Percentiles rank a stretch among this genome's conserved stretches.
These are phyloP conservation scores for Bretschneidera sinensis DNA, from an alignment of 345 rosid genomes.

Conservation along the genomic window DNA sequence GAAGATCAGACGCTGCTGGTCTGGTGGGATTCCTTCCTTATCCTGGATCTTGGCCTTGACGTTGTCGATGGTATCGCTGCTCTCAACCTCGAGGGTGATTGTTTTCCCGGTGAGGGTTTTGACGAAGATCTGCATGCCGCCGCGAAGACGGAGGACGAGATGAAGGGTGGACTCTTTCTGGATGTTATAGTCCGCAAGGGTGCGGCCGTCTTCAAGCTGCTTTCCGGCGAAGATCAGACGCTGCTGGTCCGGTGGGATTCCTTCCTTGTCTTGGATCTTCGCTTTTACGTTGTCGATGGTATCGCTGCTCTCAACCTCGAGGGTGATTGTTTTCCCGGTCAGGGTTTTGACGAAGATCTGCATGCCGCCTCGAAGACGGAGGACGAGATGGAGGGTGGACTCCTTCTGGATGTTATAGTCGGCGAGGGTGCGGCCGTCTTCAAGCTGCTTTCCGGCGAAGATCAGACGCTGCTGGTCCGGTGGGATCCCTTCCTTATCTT, in stretches of 20 bases:
- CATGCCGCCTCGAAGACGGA: slow-evolving; percentile 39
- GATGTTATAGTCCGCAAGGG: slow-evolving; percentile 41
- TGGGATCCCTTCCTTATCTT: slow-evolving; percentile 33
- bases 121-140: slow-evolving; percentile 44
- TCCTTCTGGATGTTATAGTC: slow-evolving; percentile 39
- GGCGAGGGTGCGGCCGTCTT: slow-evolving; percentile 26
- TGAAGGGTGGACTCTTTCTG: slow-evolving; percentile 40
- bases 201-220: slow-evolving; percentile 38
- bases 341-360: slow-evolving; percentile 42
- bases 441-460: slow-evolving; percentile 28
- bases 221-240: slow-evolving; percentile 41
- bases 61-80: slow-evolving; percentile 41
- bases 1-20: slow-evolving; percentile 42
- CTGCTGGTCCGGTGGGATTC: slow-evolving; percentile 45
- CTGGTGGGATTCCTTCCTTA: slow-evolving; percentile 42
- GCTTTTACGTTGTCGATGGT: slow-evolving; percentile 43
- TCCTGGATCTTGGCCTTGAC: slow-evolving; percentile 44
- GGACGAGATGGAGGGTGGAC: slow-evolving; percentile 22
- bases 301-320: slow-evolving; percentile 39
- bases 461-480: slow-evolving; percentile 35
- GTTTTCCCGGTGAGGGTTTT: slow-evolving; percentile 42
- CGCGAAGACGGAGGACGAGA: slow-evolving; percentile 27
- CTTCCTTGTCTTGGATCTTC: slow-evolving; percentile 42
- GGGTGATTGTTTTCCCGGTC: slow-evolving; percentile 35
- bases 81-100: slow-evolving; percentile 37